Percentiles rank a stretch among this genome's conserved stretches.
Evolutionary conservation across 148 eudicot species (phyloP).

Genomic region (Nepenthes mirabilis): DNA sequence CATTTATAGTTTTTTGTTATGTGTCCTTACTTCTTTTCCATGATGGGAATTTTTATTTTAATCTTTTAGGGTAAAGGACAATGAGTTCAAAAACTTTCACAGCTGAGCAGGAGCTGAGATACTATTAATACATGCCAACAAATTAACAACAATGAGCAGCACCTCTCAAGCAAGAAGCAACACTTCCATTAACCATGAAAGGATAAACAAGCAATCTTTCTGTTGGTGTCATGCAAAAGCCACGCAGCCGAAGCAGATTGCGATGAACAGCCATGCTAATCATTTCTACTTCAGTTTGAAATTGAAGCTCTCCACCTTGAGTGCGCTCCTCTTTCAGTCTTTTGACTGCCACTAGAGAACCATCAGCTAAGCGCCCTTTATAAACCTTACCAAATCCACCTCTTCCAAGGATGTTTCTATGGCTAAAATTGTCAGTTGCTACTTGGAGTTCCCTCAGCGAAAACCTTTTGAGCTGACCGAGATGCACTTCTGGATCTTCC

Average conservation of each 20-base stretch:
- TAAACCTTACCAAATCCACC: constrained; percentile 51
- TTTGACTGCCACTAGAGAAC: constrained; percentile 40
- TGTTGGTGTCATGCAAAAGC: constrained; percentile 42
- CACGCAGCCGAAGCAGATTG: constrained; percentile 33
- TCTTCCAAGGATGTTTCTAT: constrained; percentile 35
- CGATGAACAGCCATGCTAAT: constrained; percentile 45
- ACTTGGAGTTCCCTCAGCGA: constrained; percentile 37
- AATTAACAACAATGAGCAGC: not conserved
- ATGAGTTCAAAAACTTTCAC: no score
- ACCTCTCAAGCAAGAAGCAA: constrained; percentile 45
- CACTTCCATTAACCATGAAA: constrained; percentile 37
- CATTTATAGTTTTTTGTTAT: no score
- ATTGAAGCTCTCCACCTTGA: constrained; percentile 39
- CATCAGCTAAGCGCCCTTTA: constrained; percentile 45
- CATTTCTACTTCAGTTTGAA: constrained; percentile 50
- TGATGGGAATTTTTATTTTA: no score
- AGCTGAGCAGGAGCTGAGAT: constrained; percentile 10
- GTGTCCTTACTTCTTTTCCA: no score
- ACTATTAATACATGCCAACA: constrained; percentile 2
- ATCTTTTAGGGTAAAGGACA: no score
- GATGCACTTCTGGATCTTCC: constrained; percentile 46
- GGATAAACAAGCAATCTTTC: constrained; percentile 48
- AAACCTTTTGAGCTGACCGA: constrained; percentile 41
- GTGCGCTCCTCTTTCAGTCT: constrained; percentile 37
- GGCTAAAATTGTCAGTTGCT: constrained; percentile 38